Base-by-base conservation (phyloP, 495 filamentous ascomycete genomes). In the Penicillium pulvis region DNA sequence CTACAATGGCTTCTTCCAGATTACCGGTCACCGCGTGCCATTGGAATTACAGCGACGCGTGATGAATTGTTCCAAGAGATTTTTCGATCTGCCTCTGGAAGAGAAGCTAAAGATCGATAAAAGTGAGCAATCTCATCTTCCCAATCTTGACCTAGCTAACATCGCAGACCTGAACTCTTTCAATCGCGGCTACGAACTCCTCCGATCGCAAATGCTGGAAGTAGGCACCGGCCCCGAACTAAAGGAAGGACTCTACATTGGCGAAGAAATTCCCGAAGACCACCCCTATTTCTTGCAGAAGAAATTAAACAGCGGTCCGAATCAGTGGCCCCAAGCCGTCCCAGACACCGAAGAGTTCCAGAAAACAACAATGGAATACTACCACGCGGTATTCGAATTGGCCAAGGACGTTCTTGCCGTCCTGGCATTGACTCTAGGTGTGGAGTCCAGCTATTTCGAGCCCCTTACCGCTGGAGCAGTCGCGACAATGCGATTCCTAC, bases 31-130 rank as follows among this genome's bases (percentile, higher is more conserved):
- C 54, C 74, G 76, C 46, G 67, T 83, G 6, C 66, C 71, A 10
- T 39, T 67, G 35, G 67, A 70, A 1, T 55, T 75, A 3, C 72
- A 75, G 57, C 51, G 31, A 0, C 64, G 64, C 0, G 71, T 73
- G 1, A 72, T 75, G 71, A 20, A 59, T 26, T 72, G 69, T 52
- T 74, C 79, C 0, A 74, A 78, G 55, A 68, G 70, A 1, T 78
- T 86, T 48, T 86, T 85, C 54, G 70, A 72, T 8, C 69, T 83
- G 0, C 77, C 81, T 1, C 53, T 81, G 19, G 81, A 81, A 28
- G 76, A 83, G 57, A 85, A 85, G 63, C 57, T 76, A 43, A 67
- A 75, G 41, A 68, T 83, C 44, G 71, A 79, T 50, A 74, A 77
- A 50, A 76, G 75, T 73, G 50, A 44, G 60, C 24, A 31, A 7